Percentiles rank a stretch among this genome's conserved stretches.
Conservation (phyloP, 345 rosid species). For the Populus pruinosa region DNA sequence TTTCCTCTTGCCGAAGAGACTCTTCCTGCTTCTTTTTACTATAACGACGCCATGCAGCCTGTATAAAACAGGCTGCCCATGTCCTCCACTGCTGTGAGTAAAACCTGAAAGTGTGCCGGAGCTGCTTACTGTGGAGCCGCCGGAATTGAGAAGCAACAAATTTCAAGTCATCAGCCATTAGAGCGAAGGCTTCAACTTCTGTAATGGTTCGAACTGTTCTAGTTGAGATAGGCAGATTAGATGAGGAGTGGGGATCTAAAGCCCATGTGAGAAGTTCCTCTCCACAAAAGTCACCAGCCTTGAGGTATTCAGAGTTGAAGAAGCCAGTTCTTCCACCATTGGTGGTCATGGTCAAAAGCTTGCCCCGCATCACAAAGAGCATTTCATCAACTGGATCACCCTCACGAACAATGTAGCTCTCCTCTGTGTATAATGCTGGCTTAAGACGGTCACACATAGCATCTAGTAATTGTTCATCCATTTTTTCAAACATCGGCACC, state of each 20-base stretch:
- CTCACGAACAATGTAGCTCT: conserved; percentile 76
- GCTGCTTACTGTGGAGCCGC: conserved; percentile 83
- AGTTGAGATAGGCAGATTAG: conserved; percentile 82
- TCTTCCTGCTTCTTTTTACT: conserved; percentile 71
- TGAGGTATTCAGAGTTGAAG: conserved; percentile 66
- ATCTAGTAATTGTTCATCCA: conserved; percentile 82
- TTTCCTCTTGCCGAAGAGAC: conserved; percentile 59
- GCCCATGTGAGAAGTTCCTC: conserved; percentile 97
- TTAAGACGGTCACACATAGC: conserved; percentile 84
- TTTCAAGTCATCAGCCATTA: conserved; percentile 78
- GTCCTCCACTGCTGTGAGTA: conserved; percentile 90
- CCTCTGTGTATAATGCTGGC: conserved; percentile 80
- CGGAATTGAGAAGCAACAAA: conserved; percentile 82
- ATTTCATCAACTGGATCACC: conserved; percentile 92
- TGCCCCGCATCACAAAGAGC: conserved; percentile 94
- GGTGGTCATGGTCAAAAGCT: conserved; percentile 60
- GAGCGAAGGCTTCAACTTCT: conserved; percentile 92
- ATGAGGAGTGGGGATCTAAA: conserved; percentile 72
- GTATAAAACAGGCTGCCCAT: conserved; percentile 92
- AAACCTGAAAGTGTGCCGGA: conserved; percentile 75
- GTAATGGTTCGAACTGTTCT: conserved; percentile 65
- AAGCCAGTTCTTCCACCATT: conserved; percentile 85
- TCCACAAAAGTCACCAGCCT: conserved; percentile 88
- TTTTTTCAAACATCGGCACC: conserved; percentile 86
- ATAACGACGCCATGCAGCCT: conserved; percentile 85